Conservation (phyloP, 2,329 filamentous ascomycete species). For the Cladosporium sp. region DNA sequence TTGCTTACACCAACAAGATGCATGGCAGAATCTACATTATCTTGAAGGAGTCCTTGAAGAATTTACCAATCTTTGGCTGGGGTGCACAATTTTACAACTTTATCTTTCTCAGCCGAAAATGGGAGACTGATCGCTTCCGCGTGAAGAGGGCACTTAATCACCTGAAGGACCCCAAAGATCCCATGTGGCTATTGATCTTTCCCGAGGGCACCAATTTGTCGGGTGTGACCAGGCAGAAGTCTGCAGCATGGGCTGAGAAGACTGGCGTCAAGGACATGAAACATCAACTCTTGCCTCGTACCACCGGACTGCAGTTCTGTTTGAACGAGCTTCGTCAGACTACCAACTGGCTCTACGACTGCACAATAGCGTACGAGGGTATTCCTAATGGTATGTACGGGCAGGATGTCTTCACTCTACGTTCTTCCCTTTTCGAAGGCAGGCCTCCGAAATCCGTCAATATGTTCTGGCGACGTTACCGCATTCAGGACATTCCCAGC, state of each 20-base stretch:
- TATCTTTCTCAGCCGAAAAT: slow-evolving; percentile 88
- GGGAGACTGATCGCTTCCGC: slow-evolving; percentile 73
- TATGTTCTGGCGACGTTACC: slow-evolving; percentile 90
- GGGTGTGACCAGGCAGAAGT: slow-evolving; percentile 64
- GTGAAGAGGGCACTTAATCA: slow-evolving; percentile 69
- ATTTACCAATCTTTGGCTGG: slow-evolving; percentile 72
- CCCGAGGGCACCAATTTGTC: slow-evolving; percentile 84
- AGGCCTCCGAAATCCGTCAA: slow-evolving; percentile 91
- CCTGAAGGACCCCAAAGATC: slow-evolving; percentile 65
- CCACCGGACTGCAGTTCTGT: slow-evolving; percentile 76
- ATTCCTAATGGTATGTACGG: slow-evolving; percentile 77
- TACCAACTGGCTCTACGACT: slow-evolving; percentile 84
- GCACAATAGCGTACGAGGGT: slow-evolving; percentile 92
- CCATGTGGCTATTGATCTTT: slow-evolving; percentile 88
- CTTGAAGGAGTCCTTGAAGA: slow-evolving; percentile 79
- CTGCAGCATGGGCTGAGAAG: slow-evolving; percentile 72
- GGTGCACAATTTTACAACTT: slow-evolving; percentile 85
- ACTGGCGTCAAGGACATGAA: slow-evolving; percentile 66
- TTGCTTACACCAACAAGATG: slow-evolving; percentile 78
- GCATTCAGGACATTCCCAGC: slow-evolving; percentile 74
- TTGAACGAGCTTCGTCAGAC: slow-evolving; percentile 69
- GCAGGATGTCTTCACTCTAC: slow-evolving; percentile 84
- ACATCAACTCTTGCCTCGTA: slow-evolving; percentile 72
- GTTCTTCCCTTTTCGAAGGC: slow-evolving; percentile 83
- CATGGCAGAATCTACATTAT: slow-evolving; percentile 89